Conservation (phyloP, 306 rosid species). For the Inga laurina region DNA sequence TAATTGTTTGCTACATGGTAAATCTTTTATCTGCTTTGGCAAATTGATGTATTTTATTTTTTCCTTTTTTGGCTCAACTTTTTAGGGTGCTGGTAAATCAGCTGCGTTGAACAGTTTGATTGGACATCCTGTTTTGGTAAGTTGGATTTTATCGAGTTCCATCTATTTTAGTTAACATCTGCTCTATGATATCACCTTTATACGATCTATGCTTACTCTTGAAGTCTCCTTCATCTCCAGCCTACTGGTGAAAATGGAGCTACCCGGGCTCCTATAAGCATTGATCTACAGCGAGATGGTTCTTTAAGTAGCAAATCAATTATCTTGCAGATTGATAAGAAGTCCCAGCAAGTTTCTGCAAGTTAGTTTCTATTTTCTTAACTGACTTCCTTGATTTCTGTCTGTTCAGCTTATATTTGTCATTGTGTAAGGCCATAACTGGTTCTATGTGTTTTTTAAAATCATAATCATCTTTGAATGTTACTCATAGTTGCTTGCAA, state of each 20-base stretch:
- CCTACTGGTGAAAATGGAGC: slow-evolving; percentile 99
- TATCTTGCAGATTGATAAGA: slow-evolving; percentile 80
- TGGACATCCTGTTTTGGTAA: slow-evolving; percentile 32
- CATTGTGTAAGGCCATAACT: not conserved
- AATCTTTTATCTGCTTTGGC: not conserved
- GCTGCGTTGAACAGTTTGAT: slow-evolving; percentile 12
- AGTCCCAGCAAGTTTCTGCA: slow-evolving; percentile 52
- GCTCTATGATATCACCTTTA: not conserved
- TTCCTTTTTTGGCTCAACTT: not conserved
- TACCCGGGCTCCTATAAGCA: slow-evolving; percentile 88
- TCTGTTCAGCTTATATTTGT: not conserved
- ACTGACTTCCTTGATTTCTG: not conserved
- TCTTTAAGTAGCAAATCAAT: slow-evolving; percentile 94
- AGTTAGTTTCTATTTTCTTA: slow-evolving; percentile 54
- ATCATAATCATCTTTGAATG: not conserved
- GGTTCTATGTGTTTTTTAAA: not conserved
- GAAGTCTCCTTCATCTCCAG: slow-evolving; percentile 46
- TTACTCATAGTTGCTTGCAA: not conserved
- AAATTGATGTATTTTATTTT: not conserved
- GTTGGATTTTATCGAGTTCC: slow-evolving; percentile 29
- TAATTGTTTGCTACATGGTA: slow-evolving; percentile 1
- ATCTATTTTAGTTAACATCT: not conserved
- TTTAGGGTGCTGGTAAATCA: slow-evolving; percentile 20
- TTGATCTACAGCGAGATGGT: slow-evolving; percentile 83
- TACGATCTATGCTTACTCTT: slow-evolving; percentile 1